Base-by-base conservation (phyloP, 345 rosid genomes). In the Garcia nutans region DNA sequence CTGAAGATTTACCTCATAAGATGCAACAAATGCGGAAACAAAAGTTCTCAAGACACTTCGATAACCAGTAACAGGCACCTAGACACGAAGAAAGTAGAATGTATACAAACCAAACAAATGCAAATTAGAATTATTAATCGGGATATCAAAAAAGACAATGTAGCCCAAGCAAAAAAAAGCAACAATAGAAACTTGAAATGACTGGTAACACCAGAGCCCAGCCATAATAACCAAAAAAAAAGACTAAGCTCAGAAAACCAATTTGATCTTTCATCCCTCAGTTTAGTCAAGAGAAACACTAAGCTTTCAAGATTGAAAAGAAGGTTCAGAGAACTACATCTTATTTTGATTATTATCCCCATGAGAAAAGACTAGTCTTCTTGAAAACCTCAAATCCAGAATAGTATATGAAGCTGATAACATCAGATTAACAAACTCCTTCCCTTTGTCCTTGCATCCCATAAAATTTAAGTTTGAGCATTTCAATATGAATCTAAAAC, bases 11-110 rank as follows among this genome's bases (percentile, higher is more conserved):
- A 96, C 85, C 83, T 96, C 99, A 74, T 93, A 96, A 16, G 98
- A 90, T 13, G 99, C 99, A 86, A 96, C 87, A 79, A 96, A 96
- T 65, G 99, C 87, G 83, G 98, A 93, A 81, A 93, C 77, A 75
- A 89, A 89, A 45, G 96, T 96, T 82, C 98, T 89, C 86, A 93
- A 82, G 74, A 96, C 93, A 84, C 93, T 88, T 73, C 87, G 92
- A 81, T 88, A 89, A 74, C 98, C 94, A 73, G 92, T 87, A 68
- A 87, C 79, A 65, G 91, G 86, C 31, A 94, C 98, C 99, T 95
- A 80, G 16, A 73, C 67, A 83, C 47, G 41, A 62, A 58, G 16
- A 42, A 71, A 62, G 49, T n/a, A 49, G 20, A 28, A 31, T 6
- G 31, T 9, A 56, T 12, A 42, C 24, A 11, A 61, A 31, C 16